Evolutionary conservation across 1,284 basidiomycete genomes (phyloP), one percentile per base, ranked within the genome.

Genomic region (Melampsora abietis-canadensis): DNA sequence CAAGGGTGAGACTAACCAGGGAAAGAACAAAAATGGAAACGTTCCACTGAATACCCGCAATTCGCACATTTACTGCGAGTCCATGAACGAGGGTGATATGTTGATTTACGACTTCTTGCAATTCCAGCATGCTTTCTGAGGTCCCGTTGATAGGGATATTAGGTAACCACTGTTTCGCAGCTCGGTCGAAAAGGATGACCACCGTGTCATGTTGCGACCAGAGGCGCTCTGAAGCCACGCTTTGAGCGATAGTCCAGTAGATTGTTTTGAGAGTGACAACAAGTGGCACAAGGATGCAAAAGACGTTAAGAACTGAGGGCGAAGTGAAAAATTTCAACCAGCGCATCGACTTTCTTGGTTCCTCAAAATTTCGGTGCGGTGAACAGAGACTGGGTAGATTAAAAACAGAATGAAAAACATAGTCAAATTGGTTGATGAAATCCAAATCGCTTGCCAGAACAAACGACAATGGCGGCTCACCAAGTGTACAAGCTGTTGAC

Each of bases 31-130:
- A 54, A 6, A n/a, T 21, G 24, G 51, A n/a, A 14, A 54, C 17
- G 51, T 54, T 54, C 51, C 51, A 54, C 51, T 54, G n/a, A 54
- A 54, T 54, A n/a, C 19, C 51, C 7, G 51, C 17, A 7, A n/a
- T n/a, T 54, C 17, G 51, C 51, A 14, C 19, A n/a, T 54, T 54
- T 7, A n/a, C 14, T n/a, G 24, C 24, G 17, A 54, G 19, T 7
- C 51, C 2, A 54, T 54, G 24, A 54, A 54, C 19, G 21, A 21
- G n/a, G 4, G 19, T n/a, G 19, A 54, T 27, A 27, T 54, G 24
- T 5, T n/a, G 51, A 1, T 8, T n/a, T 6, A 54, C 51, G 2
- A 27, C 51, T 27, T n/a, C 4, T 54, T 54, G 10, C 17, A 54
- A 15, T 27, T 21, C n/a, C 6, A 15, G 24, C 19, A 54, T 54